Evolutionary conservation across 352 stramenopile species (phyloP).

Genomic region (Globisporangium ultimum): DNA sequence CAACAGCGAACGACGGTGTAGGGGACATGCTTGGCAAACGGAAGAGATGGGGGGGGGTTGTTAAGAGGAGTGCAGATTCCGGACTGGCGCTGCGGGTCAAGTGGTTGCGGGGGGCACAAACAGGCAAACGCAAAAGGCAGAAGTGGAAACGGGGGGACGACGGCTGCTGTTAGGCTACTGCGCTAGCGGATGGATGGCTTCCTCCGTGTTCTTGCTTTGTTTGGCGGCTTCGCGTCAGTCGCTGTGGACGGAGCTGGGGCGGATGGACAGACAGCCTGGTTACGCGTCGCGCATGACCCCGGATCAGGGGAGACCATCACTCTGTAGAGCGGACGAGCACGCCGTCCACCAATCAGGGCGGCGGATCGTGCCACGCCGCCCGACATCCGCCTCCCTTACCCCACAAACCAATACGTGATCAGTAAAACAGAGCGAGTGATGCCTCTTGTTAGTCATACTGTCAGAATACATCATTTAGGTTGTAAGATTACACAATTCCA

Average conservation of each 20-base stretch:
- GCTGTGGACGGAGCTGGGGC: too few relatives aligned
- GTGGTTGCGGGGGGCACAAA: not conserved
- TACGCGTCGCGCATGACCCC: not conserved
- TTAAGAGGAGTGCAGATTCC: not conserved
- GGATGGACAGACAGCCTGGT: not conserved
- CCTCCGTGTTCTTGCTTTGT: not conserved
- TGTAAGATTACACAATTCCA: too few relatives aligned
- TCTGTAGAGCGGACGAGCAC: not conserved
- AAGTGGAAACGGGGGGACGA: too few relatives aligned
- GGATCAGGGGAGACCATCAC: not conserved
- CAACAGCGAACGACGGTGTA: conserved; percentile 17
- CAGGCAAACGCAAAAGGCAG: too few relatives aligned
- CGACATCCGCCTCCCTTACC: too few relatives aligned
- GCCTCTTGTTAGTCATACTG: too few relatives aligned
- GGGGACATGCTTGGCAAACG: conserved; percentile 18
- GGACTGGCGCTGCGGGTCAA: not conserved
- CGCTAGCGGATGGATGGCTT: not conserved
- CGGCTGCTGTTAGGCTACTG: too few relatives aligned
- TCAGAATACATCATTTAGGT: too few relatives aligned
- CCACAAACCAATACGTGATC: too few relatives aligned
- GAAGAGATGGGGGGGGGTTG: not conserved
- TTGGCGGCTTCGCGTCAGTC: too few relatives aligned
- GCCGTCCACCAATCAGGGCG: not conserved
- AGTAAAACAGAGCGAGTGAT: too few relatives aligned
- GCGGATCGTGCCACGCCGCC: not conserved